A percentile compares a stretch with the other conserved stretches of the same genome.
Conservation (phyloP, 495 filamentous ascomycete genomes). For the Glonium stellatum region DNA sequence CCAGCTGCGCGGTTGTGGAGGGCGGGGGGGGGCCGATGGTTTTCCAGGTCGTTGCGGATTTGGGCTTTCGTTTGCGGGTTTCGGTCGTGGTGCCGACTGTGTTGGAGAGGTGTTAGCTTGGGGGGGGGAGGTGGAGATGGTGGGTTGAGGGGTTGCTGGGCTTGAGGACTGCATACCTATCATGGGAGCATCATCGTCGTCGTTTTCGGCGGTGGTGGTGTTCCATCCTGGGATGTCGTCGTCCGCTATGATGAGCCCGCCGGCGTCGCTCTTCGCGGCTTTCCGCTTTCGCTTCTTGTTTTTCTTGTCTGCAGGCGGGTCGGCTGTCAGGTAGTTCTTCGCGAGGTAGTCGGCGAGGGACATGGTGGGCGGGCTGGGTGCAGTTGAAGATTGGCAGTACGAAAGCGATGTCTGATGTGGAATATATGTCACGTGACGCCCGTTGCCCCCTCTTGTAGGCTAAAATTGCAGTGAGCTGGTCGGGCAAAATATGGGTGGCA, state of each 20-base stretch:
- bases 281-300: conserved; percentile 77
- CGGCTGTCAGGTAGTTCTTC: conserved; percentile 85
- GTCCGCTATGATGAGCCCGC: conserved; percentile 81
- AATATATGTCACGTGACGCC: neutral
- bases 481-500: too few species aligned
- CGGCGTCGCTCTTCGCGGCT: conserved; percentile 36
- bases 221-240: conserved; percentile 77
- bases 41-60: conserved; percentile 52
- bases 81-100: conserved; percentile 46
- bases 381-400: neutral
- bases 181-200: conserved; percentile 42
- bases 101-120: neutral
- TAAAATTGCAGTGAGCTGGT: too few species aligned
- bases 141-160: neutral
- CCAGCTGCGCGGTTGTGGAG: conserved; percentile 22
- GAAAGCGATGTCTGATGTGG: conserved; percentile 34
- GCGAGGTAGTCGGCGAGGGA: conserved; percentile 84
- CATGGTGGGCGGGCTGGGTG: conserved; percentile 28
- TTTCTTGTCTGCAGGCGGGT: conserved; percentile 65
- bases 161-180: conserved; percentile 27
- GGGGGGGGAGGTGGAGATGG: conserved; percentile 34
- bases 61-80: conserved; percentile 16
- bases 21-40: conserved; percentile 51
- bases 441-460: too few species aligned
- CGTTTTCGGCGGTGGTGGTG: conserved; percentile 32